Base-by-base conservation (phyloP, 2,329 filamentous ascomycete species). In the Salinomyces thailandicus region DNA sequence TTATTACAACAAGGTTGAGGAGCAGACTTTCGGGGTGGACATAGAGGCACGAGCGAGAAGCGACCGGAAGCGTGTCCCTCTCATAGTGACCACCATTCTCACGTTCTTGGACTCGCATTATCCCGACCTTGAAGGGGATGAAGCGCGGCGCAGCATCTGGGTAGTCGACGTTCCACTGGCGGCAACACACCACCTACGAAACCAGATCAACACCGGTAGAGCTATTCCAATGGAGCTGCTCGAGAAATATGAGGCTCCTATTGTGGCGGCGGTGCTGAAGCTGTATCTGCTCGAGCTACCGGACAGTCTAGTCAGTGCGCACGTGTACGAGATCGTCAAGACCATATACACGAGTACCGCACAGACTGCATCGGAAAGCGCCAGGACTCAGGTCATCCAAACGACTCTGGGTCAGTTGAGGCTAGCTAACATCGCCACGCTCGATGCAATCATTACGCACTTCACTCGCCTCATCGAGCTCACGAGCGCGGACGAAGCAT, bases 291-390 rank as follows among this genome's bases (percentile, higher is more conserved):
- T 95, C 46, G 91, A 98, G 64, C 73, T 98, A 39, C 91, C 91
- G 54, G 91, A 98, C 62, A 96, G 91, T n/a, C 73, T 98, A 44
- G 89, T 98, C 43, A 96, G 91, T 38, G 93, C 86, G 27, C 89
- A 96, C 59, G 86, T 98, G 40, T 98, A 98, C 61, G 93, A 98
- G 65, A 96, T 98, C 55, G 80, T 98, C 58, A 87, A 94, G 64
- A 96, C 86, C 2, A 93, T 98, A 47, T 98, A 98, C 67, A 80
- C 78, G 31, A 86, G 83, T 11, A 80, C 85, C 9, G 72, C 81
- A 31, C 73, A 81, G 28, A 85, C 93, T 39, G 73, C 76, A 12
- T 77, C 79, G 3, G 84, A 93, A 50, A 72, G 78, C 35, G 79
- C 84, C 9, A 82, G 91, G 36, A 74, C 98, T 46, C 81, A 86